Evolutionary conservation across 2,329 filamentous ascomycete genomes (phyloP).

Genomic region (Aspergillus pseudonomiae): DNA sequence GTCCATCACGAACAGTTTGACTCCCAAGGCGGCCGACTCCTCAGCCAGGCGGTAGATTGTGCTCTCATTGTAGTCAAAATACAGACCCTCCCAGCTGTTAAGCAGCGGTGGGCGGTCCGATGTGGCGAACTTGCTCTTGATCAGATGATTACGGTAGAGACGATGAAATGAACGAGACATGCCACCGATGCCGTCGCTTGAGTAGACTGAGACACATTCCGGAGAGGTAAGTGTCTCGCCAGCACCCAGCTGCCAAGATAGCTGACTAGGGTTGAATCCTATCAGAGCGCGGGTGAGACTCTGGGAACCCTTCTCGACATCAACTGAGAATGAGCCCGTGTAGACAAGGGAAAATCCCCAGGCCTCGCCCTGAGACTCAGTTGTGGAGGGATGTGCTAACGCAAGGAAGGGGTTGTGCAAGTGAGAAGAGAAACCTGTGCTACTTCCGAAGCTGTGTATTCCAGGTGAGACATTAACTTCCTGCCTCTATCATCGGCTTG

Average conservation of each 20-base stretch:
- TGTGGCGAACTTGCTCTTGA: slow-evolving; percentile 58
- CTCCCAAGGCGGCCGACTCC: slow-evolving; percentile 61
- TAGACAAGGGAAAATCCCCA: slow-evolving; percentile 69
- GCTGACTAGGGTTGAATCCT: slow-evolving; percentile 63
- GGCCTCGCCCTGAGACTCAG: slow-evolving; percentile 63
- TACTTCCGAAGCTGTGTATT: slow-evolving; percentile 59
- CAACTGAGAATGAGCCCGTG: slow-evolving; percentile 63
- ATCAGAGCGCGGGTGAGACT: slow-evolving; percentile 63
- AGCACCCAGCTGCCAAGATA: slow-evolving; percentile 60
- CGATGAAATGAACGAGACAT: slow-evolving; percentile 66
- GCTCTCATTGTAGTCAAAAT: slow-evolving; percentile 61
- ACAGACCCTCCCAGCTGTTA: slow-evolving; percentile 68
- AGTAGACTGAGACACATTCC: slow-evolving; percentile 66
- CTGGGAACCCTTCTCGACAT: slow-evolving; percentile 65
- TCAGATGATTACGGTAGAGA: slow-evolving; percentile 64
- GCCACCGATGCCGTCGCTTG: slow-evolving; percentile 59
- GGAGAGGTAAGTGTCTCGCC: slow-evolving; percentile 63
- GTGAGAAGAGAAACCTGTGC: slow-evolving; percentile 64
- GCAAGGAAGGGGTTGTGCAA: slow-evolving; percentile 67
- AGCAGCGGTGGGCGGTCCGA: slow-evolving; percentile 59
- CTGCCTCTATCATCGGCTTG: neutral
- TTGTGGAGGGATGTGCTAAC: slow-evolving; percentile 59
- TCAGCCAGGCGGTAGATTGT: slow-evolving; percentile 59
- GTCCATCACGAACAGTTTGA: slow-evolving; percentile 67
- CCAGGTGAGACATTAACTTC: slow-evolving; percentile 24